A percentile compares a stretch with the other conserved stretches of the same genome.
Conservation (phyloP, 139 green algal species). For the Zygnema cylindricum region DNA sequence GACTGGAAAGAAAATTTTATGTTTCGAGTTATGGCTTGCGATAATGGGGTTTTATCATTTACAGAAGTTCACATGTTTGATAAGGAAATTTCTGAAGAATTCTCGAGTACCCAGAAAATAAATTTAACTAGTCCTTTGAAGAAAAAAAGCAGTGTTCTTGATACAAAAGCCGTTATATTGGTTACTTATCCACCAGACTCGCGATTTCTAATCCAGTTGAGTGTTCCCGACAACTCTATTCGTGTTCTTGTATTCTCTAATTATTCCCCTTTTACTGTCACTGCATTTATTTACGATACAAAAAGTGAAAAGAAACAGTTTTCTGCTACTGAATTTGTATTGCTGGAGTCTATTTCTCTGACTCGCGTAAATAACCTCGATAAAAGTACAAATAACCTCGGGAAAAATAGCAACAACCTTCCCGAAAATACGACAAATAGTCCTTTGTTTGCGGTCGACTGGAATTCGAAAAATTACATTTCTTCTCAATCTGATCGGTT, state of each 20-base stretch:
- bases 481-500: neutral
- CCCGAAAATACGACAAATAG: too few species aligned
- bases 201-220: neutral
- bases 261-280: neutral
- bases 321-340: neutral
- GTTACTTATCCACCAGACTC: neutral
- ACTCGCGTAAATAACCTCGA: neutral
- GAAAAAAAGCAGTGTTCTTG: too few species aligned
- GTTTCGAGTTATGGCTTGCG: constrained; percentile 60
- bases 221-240: neutral
- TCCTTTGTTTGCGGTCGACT: neutral
- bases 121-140: too few species aligned
- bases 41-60: constrained; percentile 66
- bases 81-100: too few species aligned
- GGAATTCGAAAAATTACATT: neutral
- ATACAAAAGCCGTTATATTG: neutral
- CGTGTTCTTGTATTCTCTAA: neutral
- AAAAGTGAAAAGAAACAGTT: neutral
- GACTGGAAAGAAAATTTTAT: constrained; percentile 74
- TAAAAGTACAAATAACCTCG: too few species aligned
- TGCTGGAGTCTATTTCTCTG: neutral
- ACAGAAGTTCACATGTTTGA: constrained; percentile 65
- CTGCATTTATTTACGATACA: neutral
- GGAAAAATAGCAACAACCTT: too few species aligned
- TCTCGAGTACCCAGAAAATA: too few species aligned